Evolutionary conservation across 2,329 filamentous ascomycete species (phyloP).

Genomic region (Metarhizium album): DNA sequence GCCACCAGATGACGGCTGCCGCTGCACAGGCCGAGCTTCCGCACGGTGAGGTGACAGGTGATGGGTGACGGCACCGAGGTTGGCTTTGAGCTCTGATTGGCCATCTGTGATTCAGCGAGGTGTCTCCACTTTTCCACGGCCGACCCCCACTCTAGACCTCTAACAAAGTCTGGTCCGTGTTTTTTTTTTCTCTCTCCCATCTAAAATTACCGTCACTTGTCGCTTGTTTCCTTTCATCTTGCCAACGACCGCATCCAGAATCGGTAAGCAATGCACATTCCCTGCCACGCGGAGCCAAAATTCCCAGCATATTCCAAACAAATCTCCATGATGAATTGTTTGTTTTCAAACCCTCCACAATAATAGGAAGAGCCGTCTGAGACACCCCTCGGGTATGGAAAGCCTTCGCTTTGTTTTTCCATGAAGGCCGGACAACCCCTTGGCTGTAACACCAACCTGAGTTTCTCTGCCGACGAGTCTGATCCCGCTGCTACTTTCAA

Average conservation of each 20-base stretch:
- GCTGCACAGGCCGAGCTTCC: not conserved
- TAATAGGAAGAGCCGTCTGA: conserved; percentile 38
- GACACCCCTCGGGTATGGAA: conserved; percentile 21
- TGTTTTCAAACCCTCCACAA: conserved; percentile 26
- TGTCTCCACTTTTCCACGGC: not conserved
- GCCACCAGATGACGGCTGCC: not conserved
- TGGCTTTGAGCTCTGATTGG: too few relatives aligned
- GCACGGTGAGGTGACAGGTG: too few relatives aligned
- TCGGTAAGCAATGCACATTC: not conserved
- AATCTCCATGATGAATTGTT: conserved; percentile 27
- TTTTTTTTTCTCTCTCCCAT: not conserved
- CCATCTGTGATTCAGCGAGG: not conserved
- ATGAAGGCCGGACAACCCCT: conserved; percentile 7
- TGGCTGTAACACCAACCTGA: conserved; percentile 8
- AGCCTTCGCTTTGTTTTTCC: conserved; percentile 1
- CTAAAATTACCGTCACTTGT: not conserved
- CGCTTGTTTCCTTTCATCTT: not conserved
- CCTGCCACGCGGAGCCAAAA: not conserved
- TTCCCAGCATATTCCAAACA: not conserved
- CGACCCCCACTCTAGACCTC: not conserved
- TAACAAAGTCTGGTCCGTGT: not conserved
- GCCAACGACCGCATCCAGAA: not conserved
- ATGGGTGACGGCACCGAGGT: too few relatives aligned
- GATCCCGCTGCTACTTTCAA: conserved; percentile 9
- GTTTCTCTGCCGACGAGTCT: conserved; percentile 1